phyloP scores from a whole-genome alignment of 23 red algal genomes.

The Agarophyton chilense region DNA sequence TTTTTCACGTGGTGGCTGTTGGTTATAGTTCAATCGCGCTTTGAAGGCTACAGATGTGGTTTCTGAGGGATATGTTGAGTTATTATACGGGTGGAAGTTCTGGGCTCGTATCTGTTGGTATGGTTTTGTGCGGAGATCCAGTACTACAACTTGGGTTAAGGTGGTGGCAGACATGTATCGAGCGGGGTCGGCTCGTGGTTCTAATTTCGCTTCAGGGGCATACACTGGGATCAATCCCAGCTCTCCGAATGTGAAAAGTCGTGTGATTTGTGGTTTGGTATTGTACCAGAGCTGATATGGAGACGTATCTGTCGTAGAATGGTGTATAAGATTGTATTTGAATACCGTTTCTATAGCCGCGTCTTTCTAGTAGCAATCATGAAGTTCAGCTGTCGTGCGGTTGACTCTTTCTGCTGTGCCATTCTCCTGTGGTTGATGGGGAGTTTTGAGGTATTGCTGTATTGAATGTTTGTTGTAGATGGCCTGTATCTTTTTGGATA shows the following conservation, averaged over 20 bases:
- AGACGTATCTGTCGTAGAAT: background rate
- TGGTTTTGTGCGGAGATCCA: background rate
- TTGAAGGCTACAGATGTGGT: too few relatives aligned
- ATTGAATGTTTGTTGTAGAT: background rate
- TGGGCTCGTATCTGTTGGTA: background rate
- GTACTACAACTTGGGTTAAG: too few relatives aligned
- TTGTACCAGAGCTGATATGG: background rate
- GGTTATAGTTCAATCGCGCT: too few relatives aligned
- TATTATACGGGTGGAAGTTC: too few relatives aligned
- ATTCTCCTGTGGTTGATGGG: slow-evolving; percentile 27
- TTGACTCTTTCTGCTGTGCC: slow-evolving; percentile 25
- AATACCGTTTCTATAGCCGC: too few relatives aligned
- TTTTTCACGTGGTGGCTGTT: background rate
- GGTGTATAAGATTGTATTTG: slow-evolving; percentile 5
- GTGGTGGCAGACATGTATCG: too few relatives aligned
- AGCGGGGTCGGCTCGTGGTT: too few relatives aligned
- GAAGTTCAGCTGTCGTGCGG: background rate
- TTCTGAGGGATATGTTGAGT: background rate
- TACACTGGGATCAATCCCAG: background rate
- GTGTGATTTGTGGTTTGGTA: background rate
- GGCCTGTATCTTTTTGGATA: background rate
- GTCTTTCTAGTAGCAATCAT: background rate
- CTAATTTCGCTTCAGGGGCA: background rate
- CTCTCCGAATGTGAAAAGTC: background rate
- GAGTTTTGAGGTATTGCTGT: background rate